A percentile compares a stretch with the other conserved stretches of the same genome.
Conservation (phyloP, 1,284 basidiomycete genomes). For the Trametes sp. region DNA sequence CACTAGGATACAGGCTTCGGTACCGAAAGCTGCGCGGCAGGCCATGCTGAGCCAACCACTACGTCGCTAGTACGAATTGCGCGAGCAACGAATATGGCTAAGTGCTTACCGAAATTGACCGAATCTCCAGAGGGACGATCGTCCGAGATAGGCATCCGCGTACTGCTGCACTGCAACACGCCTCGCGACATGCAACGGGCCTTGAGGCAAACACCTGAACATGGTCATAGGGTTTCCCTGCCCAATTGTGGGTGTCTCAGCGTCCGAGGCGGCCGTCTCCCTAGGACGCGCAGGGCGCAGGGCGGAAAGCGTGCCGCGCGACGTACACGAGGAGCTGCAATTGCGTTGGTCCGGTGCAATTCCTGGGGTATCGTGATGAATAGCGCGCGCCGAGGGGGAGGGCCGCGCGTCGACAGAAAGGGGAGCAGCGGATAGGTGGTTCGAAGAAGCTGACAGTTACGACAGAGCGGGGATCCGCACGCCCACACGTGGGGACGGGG, state of each 20-base stretch:
- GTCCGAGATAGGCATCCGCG: slow-evolving; percentile 17
- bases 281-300: slow-evolving; percentile 26
- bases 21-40: slow-evolving; percentile 14
- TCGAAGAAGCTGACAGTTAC: slow-evolving; percentile 21
- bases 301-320: slow-evolving; percentile 23
- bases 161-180: slow-evolving; percentile 14
- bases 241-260: slow-evolving; percentile 19
- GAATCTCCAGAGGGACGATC: slow-evolving; percentile 23
- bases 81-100: slow-evolving; percentile 18
- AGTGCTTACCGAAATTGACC: slow-evolving; percentile 19
- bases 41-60: slow-evolving; percentile 1
- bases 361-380: slow-evolving; percentile 16
- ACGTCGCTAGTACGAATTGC: slow-evolving; percentile 4
- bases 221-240: slow-evolving; percentile 26
- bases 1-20: slow-evolving; percentile 22
- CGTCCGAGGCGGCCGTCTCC: slow-evolving; percentile 5
- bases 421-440: slow-evolving; percentile 7
- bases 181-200: slow-evolving; percentile 22
- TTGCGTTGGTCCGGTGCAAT: slow-evolving; percentile 19
- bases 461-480: slow-evolving; percentile 25
- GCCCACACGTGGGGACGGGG: slow-evolving; percentile 22
- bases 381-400: slow-evolving; percentile 8
- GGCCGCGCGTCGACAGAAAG: slow-evolving; percentile 19
- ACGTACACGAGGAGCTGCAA: slow-evolving; percentile 24
- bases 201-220: slow-evolving; percentile 20